Percentiles rank a stretch among this genome's conserved stretches.
phyloP scores from a whole-genome alignment of 148 eudicot genomes.

The Hydrangea macrophylla region DNA sequence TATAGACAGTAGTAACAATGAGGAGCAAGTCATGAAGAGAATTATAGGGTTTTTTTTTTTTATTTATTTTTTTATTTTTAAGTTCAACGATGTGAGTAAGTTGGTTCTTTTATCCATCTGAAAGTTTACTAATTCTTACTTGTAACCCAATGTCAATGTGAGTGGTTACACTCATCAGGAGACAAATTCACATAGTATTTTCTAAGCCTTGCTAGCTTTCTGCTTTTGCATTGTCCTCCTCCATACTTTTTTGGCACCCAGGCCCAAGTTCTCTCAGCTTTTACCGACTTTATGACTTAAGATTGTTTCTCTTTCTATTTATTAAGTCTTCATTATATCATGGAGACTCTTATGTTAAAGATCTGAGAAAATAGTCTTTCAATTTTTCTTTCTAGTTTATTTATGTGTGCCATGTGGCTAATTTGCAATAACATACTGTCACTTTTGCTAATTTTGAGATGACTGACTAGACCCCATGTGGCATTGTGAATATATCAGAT shows the following conservation, averaged over 20 bases:
- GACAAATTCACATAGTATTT: no score
- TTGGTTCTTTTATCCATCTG: neutral
- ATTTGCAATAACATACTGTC: neutral
- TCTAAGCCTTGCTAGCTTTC: no score
- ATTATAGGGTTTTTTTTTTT: neutral
- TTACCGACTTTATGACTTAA: neutral
- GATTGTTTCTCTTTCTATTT: constrained; percentile 4
- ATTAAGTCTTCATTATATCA: neutral
- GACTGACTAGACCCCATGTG: neutral
- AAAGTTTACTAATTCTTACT: neutral
- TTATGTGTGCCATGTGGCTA: neutral
- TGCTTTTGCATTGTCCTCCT: no score
- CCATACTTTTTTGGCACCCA: no score
- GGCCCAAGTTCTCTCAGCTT: no score
- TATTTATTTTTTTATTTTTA: no score
- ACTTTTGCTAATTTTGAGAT: neutral
- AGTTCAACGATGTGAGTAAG: neutral
- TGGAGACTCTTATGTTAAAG: neutral
- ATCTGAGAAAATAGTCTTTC: neutral
- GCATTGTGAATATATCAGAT: neutral
- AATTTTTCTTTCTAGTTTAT: neutral
- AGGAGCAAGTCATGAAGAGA: neutral
- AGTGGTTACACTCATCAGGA: neutral
- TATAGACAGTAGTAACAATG: neutral
- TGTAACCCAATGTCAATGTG: neutral